Base-by-base conservation (phyloP, 768 basidiomycete species). In the Naganishia friedmannii region DNA sequence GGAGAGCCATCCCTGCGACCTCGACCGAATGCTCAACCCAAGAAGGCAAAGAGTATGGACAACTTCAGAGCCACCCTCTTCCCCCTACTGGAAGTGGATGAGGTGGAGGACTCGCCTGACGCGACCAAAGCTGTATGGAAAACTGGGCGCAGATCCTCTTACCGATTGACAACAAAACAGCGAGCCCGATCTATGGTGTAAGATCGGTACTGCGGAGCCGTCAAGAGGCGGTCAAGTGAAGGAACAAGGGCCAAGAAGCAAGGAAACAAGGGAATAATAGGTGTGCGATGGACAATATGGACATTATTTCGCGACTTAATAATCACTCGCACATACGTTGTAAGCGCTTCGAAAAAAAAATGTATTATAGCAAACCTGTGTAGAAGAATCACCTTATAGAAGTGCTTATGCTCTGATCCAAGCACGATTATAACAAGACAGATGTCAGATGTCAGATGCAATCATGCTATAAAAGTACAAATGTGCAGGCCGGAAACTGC, bases 1-100 rank as follows among this genome's bases (percentile, higher is more conserved):
- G 26, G 13, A 37, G 39, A 42, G 39, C 1, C 42, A 3, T 26
- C 60, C 1, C 39, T 45, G 39, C 60, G 23, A 28, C 28, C 60
- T n/a, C 37, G 39, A 17, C 37, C 37, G 5, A 42, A 63, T 28
- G 23, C n/a, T 26, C 60, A 23, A 15, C 37, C 39, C 4, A 63
- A 42, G 15, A 63, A 42, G 42, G 60, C 60, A 17, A 63, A 63
- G 19, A 26, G 23, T 26, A 28, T 42, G 19, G 37, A 63, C 39
- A 45, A 63, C 39, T 63, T 63, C 15, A 63, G 39, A 29, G 26
- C 42, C 2, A 63, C 60, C 7, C 60, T 63, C 26, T 26, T 42
- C 60, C 60, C 60, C 42, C 34, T 63, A 26, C 28, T 39, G 39
- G 60, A 63, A 45, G 17, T 23, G 8, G 60, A 63, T 3, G 60